Conservation (phyloP, 805 yeast genomes). For the Yarrowia alimentaria region DNA sequence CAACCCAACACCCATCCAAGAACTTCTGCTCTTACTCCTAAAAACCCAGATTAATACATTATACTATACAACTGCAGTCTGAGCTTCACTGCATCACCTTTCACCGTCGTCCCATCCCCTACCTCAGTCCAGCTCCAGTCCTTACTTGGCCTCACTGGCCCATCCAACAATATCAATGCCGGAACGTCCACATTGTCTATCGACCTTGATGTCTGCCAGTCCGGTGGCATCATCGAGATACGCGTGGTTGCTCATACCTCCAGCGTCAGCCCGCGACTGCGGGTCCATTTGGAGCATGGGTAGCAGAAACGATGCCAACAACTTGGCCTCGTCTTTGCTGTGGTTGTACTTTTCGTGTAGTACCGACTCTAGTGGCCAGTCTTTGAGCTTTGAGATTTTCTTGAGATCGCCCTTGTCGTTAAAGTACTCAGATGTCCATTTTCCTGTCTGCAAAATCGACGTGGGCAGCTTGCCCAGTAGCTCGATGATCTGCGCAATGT, state of each 20-base stretch:
- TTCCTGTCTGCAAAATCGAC: constrained; percentile 56
- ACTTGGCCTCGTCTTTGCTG: constrained; percentile 62
- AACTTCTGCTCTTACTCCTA: too few relatives aligned
- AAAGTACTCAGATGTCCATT: constrained; percentile 61
- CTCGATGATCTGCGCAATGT: constrained; percentile 91
- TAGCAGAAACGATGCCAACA: constrained; percentile 68
- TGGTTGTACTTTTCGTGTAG: constrained; percentile 82
- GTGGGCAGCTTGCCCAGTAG: constrained; percentile 68
- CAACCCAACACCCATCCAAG: too few relatives aligned
- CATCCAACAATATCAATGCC: constrained; percentile 93
- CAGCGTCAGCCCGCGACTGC: constrained; percentile 85
- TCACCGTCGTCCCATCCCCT: background rate
- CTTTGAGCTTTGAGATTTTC: constrained; percentile 76
- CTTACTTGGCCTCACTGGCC: constrained; percentile 58
- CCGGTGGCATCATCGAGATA: constrained; percentile 79
- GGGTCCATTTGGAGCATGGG: constrained; percentile 88
- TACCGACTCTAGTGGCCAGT: constrained; percentile 84
- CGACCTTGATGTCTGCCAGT: constrained; percentile 64
- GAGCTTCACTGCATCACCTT: constrained; percentile 1
- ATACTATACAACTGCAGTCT: too few relatives aligned
- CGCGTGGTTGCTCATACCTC: constrained; percentile 85
- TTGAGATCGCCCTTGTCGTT: constrained; percentile 66
- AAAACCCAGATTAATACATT: too few relatives aligned
- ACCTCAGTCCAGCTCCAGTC: background rate
- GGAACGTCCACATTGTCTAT: constrained; percentile 71